Evolutionary conservation across 352 stramenopile genomes (phyloP), one percentile per base, ranked within the genome.

Genomic region (Phytophthora cajani): DNA sequence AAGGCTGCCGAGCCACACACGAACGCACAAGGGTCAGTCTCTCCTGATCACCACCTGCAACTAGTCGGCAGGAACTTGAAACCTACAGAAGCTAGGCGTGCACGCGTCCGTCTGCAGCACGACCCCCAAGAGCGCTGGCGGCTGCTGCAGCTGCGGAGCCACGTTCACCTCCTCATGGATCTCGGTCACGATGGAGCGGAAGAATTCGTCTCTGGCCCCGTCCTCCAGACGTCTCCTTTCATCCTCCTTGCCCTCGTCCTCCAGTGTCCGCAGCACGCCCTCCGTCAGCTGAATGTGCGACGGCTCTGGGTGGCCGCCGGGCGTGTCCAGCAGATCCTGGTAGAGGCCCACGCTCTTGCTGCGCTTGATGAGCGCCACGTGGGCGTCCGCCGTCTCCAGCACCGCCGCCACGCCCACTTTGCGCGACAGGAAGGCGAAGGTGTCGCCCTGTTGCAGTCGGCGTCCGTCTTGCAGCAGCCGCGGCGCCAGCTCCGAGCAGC

Each of bases 141-240:
- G 61, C 16, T 87, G 71, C 54, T 87, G 67, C 23, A 81, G 62
- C n/a, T 52, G 17, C 10, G 58, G 62, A 0, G 71, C 21, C 30
- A 96, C 36, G 50, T 96, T 96, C 64, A 94, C 81, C 56, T 96
- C 89, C 49, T 96, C 89, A 38, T 92, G 71, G 23, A 94, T 75
- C 64, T 96, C 88, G 21, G 81, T 82, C 38, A 80, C 69, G 51
- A 96, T 91, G 36, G 87, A 96, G 23, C 74, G 64, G 19, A 94
- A 96, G 57, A 93, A 79, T 57, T 90, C 84, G 11, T 64, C 58
- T 10, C 69, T 64, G 0, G 72, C 80, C 5, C 69, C 78, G 0
- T 40, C 36, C 54, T 91, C 80, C 32, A 16, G 27, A 46, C 27
- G 60, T 42, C 36, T 42, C 36, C 36, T 42, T n/a, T n/a, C 30